phyloP scores from a whole-genome alignment of 495 filamentous ascomycete species.

The Penicillium herquei region DNA sequence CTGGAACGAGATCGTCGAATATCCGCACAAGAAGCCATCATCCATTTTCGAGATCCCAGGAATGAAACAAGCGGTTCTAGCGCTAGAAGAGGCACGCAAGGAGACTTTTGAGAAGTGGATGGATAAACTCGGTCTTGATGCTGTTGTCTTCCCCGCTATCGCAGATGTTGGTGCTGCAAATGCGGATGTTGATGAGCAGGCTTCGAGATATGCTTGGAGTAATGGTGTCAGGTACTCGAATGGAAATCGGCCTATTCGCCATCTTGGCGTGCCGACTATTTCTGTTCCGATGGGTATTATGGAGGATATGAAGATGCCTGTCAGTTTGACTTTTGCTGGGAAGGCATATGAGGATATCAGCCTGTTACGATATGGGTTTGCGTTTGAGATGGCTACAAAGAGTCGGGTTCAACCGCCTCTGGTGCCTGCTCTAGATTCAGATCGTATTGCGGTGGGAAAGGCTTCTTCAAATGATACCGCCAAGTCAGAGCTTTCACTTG shows the following conservation, averaged over 20 bases:
- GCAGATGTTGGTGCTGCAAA: constrained; percentile 31
- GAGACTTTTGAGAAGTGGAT: constrained; percentile 36
- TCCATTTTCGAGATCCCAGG: constrained; percentile 28
- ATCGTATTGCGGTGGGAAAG: constrained; percentile 11
- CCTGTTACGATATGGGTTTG: constrained; percentile 31
- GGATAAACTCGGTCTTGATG: constrained; percentile 30
- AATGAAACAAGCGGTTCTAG: constrained; percentile 26
- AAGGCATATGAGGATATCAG: constrained; percentile 34
- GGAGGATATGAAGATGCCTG: constrained; percentile 35
- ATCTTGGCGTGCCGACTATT: constrained; percentile 36
- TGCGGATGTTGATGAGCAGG: constrained; percentile 25
- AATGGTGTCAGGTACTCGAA: constrained; percentile 40
- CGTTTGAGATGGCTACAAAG: constrained; percentile 30
- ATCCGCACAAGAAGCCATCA: constrained; percentile 22
- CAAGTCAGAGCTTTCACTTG: constrained; percentile 5
- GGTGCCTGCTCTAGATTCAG: constrained; percentile 28
- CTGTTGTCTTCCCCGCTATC: constrained; percentile 36
- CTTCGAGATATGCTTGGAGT: constrained; percentile 30
- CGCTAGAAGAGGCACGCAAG: constrained; percentile 30
- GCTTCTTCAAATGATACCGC: not conserved
- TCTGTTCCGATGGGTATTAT: constrained; percentile 40
- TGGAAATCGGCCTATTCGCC: constrained; percentile 33
- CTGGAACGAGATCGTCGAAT: constrained; percentile 36
- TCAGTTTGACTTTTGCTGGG: constrained; percentile 35
- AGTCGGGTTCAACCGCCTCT: constrained; percentile 20